Evolutionary conservation across 2,329 filamentous ascomycete species (phyloP).

Genomic region (Cordyceps cicadae): DNA sequence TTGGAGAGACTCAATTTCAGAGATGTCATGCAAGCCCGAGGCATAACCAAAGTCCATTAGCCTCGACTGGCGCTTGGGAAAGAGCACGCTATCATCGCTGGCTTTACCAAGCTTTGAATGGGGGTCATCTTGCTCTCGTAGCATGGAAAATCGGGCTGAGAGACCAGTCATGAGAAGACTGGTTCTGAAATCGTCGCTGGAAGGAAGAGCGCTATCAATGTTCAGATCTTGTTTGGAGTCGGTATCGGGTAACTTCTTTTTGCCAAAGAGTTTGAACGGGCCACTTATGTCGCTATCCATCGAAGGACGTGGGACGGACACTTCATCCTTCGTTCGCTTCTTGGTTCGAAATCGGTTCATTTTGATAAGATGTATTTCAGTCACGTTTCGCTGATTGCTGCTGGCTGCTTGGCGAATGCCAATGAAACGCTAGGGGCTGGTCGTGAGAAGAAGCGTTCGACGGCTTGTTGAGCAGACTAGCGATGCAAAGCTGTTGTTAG

Average conservation of each 20-base stretch:
- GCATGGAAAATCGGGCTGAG: slow-evolving; percentile 93
- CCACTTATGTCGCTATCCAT: slow-evolving; percentile 46
- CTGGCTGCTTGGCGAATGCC: background rate
- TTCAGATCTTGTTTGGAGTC: slow-evolving; percentile 62
- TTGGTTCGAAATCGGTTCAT: slow-evolving; percentile 76
- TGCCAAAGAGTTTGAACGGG: slow-evolving; percentile 48
- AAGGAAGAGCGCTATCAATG: slow-evolving; percentile 63
- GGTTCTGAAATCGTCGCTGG: slow-evolving; percentile 85
- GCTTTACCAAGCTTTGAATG: slow-evolving; percentile 84
- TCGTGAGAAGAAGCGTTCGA: background rate
- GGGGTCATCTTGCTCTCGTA: slow-evolving; percentile 89
- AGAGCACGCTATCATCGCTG: slow-evolving; percentile 87
- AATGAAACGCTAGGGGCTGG: background rate
- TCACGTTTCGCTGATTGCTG: background rate
- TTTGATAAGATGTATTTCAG: slow-evolving; percentile 12
- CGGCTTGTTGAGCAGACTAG: background rate
- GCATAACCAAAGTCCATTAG: slow-evolving; percentile 60
- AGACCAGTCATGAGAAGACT: slow-evolving; percentile 93
- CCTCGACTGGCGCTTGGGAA: slow-evolving; percentile 71
- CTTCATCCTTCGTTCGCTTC: slow-evolving; percentile 59
- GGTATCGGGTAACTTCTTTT: slow-evolving; percentile 46
- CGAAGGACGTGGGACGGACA: slow-evolving; percentile 37
- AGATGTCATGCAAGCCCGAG: slow-evolving; percentile 67
- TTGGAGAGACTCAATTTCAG: slow-evolving; percentile 77
- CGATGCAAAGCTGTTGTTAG: background rate